Conservation (phyloP, 805 yeast species). For the Candida chauliodis region DNA sequence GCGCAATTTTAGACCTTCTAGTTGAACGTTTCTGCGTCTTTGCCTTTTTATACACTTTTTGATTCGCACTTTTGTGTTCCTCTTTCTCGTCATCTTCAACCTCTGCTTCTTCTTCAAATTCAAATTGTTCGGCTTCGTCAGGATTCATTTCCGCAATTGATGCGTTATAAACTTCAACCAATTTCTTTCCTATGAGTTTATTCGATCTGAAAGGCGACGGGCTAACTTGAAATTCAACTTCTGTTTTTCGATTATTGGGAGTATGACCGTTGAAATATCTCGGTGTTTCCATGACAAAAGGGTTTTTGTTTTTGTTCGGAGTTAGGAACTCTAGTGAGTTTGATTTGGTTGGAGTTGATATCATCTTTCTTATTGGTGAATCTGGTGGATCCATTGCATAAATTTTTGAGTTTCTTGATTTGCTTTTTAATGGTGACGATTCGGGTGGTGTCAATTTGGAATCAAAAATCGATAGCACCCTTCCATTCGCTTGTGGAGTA, state of each 20-base stretch:
- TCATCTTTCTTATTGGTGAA: slow-evolving; percentile 9
- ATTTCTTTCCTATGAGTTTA: slow-evolving; percentile 23
- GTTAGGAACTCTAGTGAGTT: not conserved
- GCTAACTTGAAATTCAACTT: slow-evolving; percentile 32
- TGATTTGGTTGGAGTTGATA: slow-evolving; percentile 12
- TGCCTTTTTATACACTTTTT: slow-evolving; percentile 19
- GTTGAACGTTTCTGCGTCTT: slow-evolving; percentile 53
- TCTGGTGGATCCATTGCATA: slow-evolving; percentile 8
- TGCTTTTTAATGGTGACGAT: slow-evolving; percentile 34
- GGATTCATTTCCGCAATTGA: slow-evolving; percentile 16
- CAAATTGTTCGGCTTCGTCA: slow-evolving; percentile 8
- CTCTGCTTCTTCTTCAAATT: slow-evolving; percentile 10
- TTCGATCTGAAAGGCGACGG: slow-evolving; percentile 45
- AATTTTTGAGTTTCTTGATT: slow-evolving; percentile 4
- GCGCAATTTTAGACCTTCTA: slow-evolving; percentile 42
- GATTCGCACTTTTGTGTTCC: slow-evolving; percentile 9
- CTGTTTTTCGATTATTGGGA: slow-evolving; percentile 2
- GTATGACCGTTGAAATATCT: slow-evolving; percentile 7
- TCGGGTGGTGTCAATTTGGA: slow-evolving; percentile 43
- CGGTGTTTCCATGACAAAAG: slow-evolving; percentile 8
- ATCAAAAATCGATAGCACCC: slow-evolving; percentile 71
- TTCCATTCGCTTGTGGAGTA: slow-evolving; percentile 81
- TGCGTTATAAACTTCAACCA: slow-evolving; percentile 49
- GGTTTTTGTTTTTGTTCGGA: slow-evolving; percentile 2
- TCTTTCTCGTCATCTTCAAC: slow-evolving; percentile 11